Conservation (phyloP, 257 asterid genomes). For the Ligustrum vulgare region DNA sequence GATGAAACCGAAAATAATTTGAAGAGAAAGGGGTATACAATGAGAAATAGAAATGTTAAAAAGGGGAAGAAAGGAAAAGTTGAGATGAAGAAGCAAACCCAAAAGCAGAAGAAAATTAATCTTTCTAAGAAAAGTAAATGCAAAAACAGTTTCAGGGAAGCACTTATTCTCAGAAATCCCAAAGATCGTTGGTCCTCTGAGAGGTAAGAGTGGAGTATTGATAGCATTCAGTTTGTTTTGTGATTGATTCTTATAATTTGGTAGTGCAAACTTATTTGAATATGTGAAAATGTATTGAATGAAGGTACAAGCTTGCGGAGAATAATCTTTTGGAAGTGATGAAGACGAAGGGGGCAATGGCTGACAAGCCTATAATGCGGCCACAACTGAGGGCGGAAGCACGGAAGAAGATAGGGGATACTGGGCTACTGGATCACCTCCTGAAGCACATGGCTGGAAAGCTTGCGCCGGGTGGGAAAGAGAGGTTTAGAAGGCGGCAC, state of each 20-base stretch:
- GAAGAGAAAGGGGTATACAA: constrained; percentile 72
- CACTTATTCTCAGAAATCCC: constrained; percentile 54
- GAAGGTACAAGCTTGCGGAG: constrained; percentile 56
- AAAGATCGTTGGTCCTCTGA: constrained; percentile 94
- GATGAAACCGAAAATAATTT: constrained; percentile 36
- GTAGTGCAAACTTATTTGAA: not conserved
- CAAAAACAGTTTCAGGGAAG: constrained; percentile 48
- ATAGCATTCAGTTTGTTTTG: not conserved
- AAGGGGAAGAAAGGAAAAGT: constrained; percentile 47
- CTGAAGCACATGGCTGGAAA: constrained; percentile 96
- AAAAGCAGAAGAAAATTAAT: constrained; percentile 39
- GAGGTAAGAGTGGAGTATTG: constrained; percentile 46
- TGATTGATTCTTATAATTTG: not conserved
- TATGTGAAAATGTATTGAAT: constrained; percentile 6
- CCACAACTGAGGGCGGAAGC: constrained; percentile 91
- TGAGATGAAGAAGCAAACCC: constrained; percentile 35
- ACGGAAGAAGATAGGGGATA: constrained; percentile 86
- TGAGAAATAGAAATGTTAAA: constrained; percentile 51
- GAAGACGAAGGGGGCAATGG: constrained; percentile 56
- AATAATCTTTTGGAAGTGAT: constrained; percentile 1
- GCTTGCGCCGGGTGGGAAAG: constrained; percentile 61
- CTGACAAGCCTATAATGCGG: constrained; percentile 68
- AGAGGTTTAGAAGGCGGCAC: constrained; percentile 1
- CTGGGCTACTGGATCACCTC: constrained; percentile 88
- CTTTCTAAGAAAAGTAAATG: constrained; percentile 29